These are phyloP conservation scores for Aspergillus versicolor DNA, from an alignment of 2,329 filamentous ascomycete species.

Conservation along the genomic window DNA sequence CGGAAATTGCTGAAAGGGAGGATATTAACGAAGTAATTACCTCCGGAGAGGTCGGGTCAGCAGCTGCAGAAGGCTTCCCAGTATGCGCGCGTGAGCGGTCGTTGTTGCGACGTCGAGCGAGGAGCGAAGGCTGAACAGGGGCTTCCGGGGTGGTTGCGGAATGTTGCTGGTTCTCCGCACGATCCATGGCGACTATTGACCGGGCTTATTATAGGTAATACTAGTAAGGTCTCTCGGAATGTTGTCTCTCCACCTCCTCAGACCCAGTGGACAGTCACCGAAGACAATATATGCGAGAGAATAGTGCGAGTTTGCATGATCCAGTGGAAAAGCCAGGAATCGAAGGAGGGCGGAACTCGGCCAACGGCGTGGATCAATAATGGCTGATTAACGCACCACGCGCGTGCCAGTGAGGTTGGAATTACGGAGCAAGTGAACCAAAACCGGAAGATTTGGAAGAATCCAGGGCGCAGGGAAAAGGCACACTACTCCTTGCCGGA, in stretches of 20 bases:
- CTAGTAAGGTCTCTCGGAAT: neutral
- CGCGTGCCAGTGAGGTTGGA: conserved; percentile 16
- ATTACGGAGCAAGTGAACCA: neutral
- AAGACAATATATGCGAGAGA: conserved; percentile 25
- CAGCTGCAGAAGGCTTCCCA: conserved; percentile 27
- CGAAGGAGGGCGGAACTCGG: conserved; percentile 14
- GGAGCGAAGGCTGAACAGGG: conserved; percentile 29
- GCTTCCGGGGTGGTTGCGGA: conserved; percentile 23
- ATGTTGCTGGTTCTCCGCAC: conserved; percentile 21
- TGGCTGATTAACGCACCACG: conserved; percentile 17
- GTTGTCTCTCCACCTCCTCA: conserved; percentile 9
- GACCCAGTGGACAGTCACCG: conserved; percentile 17
- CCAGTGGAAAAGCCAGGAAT: conserved; percentile 19
- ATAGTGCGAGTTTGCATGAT: conserved; percentile 30
- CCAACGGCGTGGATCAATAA: conserved; percentile 21
- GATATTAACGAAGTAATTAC: conserved; percentile 61
- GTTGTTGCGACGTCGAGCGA: conserved; percentile 49
- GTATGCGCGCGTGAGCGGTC: conserved; percentile 33
- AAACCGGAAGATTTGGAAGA: conserved; percentile 3
- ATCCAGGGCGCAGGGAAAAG: conserved; percentile 17
- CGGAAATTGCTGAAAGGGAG: conserved; percentile 59
- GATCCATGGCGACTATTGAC: conserved; percentile 35
- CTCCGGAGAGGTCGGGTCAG: conserved; percentile 48
- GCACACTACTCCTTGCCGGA: conserved; percentile 21
- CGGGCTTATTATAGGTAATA: conserved; percentile 9